Percentiles rank a stretch among this genome's conserved stretches.
Conservation (phyloP, 108 stramenopile species). For the Epithemia pelagica region DNA sequence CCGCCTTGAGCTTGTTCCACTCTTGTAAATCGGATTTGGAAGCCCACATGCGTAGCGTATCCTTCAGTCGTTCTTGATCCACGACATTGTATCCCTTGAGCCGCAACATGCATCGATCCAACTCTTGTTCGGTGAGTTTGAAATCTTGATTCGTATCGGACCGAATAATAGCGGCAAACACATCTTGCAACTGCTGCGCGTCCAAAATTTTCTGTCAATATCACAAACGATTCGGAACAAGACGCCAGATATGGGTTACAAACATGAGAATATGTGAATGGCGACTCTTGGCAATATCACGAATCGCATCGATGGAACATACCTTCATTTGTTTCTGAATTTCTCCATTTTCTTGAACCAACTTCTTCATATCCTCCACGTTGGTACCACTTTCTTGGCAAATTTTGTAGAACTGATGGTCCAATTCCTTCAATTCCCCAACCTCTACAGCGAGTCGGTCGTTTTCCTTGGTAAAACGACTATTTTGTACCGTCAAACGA, state of each 20-base stretch:
- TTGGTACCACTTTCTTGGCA: constrained; percentile 15
- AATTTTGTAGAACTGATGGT: constrained; percentile 22
- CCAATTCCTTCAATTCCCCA: constrained; percentile 16
- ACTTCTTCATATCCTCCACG: constrained; percentile 15
- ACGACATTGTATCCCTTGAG: neutral
- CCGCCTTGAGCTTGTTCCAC: neutral
- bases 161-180: neutral
- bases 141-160: neutral
- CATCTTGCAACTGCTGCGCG: constrained; percentile 1
- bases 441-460: constrained; percentile 21
- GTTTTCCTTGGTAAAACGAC: constrained; percentile 12
- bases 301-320: constrained; percentile 2
- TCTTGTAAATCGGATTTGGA: neutral
- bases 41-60: neutral
- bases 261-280: too few relatives aligned
- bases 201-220: neutral
- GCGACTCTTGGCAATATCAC: too few relatives aligned
- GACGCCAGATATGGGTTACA: too few relatives aligned
- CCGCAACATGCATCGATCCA: neutral
- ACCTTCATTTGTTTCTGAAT: constrained; percentile 30
- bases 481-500: constrained; percentile 13
- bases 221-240: neutral
- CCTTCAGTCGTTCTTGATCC: constrained; percentile 1
- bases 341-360: constrained; percentile 23
- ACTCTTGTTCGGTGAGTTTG: neutral